These are phyloP conservation scores for Linanthus parryae DNA, from an alignment of 148 eudicot genomes.

Conservation along the genomic window DNA sequence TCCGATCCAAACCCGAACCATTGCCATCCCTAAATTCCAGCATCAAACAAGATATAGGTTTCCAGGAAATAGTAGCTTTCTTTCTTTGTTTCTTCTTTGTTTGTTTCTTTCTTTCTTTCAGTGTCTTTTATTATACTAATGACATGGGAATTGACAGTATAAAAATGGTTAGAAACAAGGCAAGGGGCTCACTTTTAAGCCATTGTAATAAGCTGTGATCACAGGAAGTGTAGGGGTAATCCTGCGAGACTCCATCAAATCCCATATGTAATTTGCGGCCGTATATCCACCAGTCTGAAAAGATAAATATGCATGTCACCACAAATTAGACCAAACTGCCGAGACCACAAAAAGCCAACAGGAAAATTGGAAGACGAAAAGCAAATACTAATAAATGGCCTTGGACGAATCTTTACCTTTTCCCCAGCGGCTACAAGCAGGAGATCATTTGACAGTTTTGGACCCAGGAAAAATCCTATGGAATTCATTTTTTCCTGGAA, in stretches of 20 bases:
- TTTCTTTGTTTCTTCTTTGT: too few relatives aligned
- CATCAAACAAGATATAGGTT: neutral
- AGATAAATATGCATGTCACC: neutral
- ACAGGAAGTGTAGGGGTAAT: slow-evolving; percentile 46
- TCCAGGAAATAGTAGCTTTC: neutral
- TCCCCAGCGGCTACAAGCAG: slow-evolving; percentile 76
- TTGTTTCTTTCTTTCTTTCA: too few relatives aligned
- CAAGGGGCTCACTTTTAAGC: slow-evolving; percentile 62
- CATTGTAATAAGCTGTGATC: slow-evolving; percentile 65
- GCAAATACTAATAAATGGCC: neutral
- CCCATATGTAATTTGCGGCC: slow-evolving; percentile 76
- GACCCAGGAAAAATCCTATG: slow-evolving; percentile 34
- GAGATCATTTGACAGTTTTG: slow-evolving; percentile 61
- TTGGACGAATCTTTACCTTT: slow-evolving; percentile 40
- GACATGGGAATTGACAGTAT: neutral
- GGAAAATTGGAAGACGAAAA: too few relatives aligned
- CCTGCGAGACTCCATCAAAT: slow-evolving; percentile 67
- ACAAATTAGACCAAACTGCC: neutral
- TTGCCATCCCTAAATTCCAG: too few relatives aligned
- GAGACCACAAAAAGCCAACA: neutral
- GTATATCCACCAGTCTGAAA: slow-evolving; percentile 77
- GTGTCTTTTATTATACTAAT: neutral
- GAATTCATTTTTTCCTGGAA: slow-evolving; percentile 53
- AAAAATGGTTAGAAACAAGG: neutral
- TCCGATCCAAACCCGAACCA: too few relatives aligned